Evolutionary conservation across 2,329 filamentous ascomycete species (phyloP), one percentile per base, ranked within the genome.

Genomic region (Phialophora expanda): DNA sequence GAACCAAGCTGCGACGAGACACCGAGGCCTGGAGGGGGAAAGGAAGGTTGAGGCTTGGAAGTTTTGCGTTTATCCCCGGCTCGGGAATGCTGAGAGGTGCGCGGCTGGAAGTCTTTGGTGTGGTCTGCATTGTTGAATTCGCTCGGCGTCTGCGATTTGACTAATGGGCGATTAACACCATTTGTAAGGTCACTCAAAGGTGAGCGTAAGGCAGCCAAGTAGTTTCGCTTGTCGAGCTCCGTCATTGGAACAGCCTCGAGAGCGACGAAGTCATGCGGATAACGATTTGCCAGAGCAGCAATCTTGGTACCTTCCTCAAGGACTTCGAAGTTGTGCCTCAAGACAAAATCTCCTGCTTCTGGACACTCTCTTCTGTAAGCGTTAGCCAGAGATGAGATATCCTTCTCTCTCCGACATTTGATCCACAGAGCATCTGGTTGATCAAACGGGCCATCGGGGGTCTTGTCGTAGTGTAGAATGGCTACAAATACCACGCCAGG

Each of bases 241-340:
- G 67, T 62, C 32, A 38, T 12, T 12, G 69, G 62, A 17, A 75
- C 56, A 26, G 73, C 74, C 55, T 71, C 72, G 8, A 75, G 57
- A 17, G 72, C 69, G 26, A 75, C 64, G 26, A 77, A 53, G 17
- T 69, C 62, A 61, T 74, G 69, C 20, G 65, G 59, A 53, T 67
- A 70, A 22, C 65, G 53, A 56, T 74, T 66, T 3, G 72, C 38
- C 24, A 70, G 50, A 41, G 65, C 55, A 41, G 72, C 26, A n/a
- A 63, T 30, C 22, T 58, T 58, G 17, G 61, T 63, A 20, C 32
- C 24, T 17, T 54, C 54, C n/a, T 56, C 32, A 48, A 66, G 6
- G 44, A 64, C 24, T 20, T 58, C 24, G 24, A 58, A 63, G 46
- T 66, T 48, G 38, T 66, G 64, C 34, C 50, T 61, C 30, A 67